Base-by-base conservation (phyloP, 495 filamentous ascomycete species). In the Aspergillus wentii region DNA sequence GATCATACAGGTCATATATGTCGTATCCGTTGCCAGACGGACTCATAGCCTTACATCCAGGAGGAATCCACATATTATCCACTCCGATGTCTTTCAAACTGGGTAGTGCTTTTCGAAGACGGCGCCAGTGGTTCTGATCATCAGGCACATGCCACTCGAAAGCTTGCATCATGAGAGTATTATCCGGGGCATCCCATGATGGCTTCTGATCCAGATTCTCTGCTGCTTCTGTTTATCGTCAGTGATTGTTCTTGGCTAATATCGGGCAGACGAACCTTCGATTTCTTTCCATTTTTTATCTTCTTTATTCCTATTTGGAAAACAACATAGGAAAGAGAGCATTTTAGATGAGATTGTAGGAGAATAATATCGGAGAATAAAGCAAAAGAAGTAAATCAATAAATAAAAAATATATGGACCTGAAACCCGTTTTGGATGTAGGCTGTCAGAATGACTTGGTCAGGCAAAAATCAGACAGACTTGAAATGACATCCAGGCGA, bases 141-240 rank as follows among this genome's bases (percentile, higher is more conserved):
- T 73, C 71, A 0, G 80, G 80, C 1, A 81, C 69, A 52, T 88
- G 78, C 84, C 85, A 87, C 65, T 88, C 85, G 54, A 84, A 88
- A 7, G 68, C 75, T 56, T 88, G 80, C 47, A 88, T 59, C 56
- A 88, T 77, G 41, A 80, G 78, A 36, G 46, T 52, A 42, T 88
- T 89, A 26, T 70, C 57, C 5, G 53, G 48, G 8, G 49, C 52
- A 35, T 49, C 43, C 61, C 61, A 61, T 46, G 62, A 61, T 11
- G 58, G 48, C 6, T 54, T 45, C n/a, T 54, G 33, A 37, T 65
- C 54, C 22, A 63, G 42, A 22, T 54, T 25, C 13, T 49, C 34
- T 8, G 51, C 57, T 30, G 52, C 35, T 16, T 61, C 56, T 60
- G 31, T 38, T 25, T 1, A 26, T 8, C 16, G 30, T 9, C 21